Evolutionary conservation across 23 red algal species (phyloP).

Genomic region (Gracilaria gracilis): DNA sequence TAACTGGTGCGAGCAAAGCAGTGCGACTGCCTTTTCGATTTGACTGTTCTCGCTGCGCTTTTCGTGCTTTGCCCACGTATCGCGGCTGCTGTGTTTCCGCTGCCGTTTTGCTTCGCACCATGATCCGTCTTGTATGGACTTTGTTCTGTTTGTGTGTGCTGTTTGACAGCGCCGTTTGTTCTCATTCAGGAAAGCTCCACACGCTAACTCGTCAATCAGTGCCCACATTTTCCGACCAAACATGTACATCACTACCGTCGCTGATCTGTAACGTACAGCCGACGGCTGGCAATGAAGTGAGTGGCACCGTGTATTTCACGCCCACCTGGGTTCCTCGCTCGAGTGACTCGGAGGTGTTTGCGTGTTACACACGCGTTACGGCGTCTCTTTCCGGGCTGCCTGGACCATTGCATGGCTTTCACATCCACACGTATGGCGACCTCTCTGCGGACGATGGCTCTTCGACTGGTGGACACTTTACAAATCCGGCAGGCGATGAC

Average conservation of each 20-base stretch:
- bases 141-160: not conserved
- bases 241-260: constrained; percentile 20
- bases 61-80: too few relatives aligned
- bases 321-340: constrained; percentile 8
- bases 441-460: constrained; percentile 50
- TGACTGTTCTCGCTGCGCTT: too few relatives aligned
- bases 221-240: constrained; percentile 3
- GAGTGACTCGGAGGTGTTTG: constrained; percentile 18
- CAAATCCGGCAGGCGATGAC: constrained; percentile 55
- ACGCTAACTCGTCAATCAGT: not conserved
- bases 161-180: not conserved
- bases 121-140: not conserved
- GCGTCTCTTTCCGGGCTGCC: constrained; percentile 20
- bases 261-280: constrained; percentile 58
- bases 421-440: constrained; percentile 74
- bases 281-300: constrained; percentile 1
- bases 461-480: constrained; percentile 71
- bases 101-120: not conserved
- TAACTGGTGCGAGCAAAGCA: too few relatives aligned
- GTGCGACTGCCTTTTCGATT: too few relatives aligned
- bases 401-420: constrained; percentile 41
- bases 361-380: constrained; percentile 34
- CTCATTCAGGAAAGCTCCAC: not conserved
- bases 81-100: not conserved
- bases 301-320: constrained; percentile 44